Percentiles rank a stretch among this genome's conserved stretches.
phyloP scores from a whole-genome alignment of 2,329 filamentous ascomycete genomes.

The Aspergillus clavatus region DNA sequence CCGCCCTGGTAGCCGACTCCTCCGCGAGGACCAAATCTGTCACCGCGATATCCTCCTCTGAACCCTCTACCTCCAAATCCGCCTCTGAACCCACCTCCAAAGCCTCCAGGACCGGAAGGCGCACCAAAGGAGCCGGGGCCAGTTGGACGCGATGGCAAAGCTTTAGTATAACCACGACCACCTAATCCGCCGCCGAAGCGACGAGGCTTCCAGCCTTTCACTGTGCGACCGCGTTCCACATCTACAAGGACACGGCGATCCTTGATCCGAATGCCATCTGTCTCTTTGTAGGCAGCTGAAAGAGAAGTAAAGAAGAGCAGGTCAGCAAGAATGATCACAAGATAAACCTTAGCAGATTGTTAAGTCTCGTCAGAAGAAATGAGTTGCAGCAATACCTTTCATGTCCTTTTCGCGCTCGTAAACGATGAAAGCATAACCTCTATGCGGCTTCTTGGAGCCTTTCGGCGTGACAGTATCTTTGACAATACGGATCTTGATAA shows the following conservation, averaged over 20 bases:
- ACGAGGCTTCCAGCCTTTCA: constrained; percentile 87
- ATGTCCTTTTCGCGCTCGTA: constrained; percentile 97
- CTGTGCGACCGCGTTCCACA: constrained; percentile 90
- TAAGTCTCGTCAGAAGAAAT: constrained; percentile 7
- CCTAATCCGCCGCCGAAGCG: constrained; percentile 89
- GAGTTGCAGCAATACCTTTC: constrained; percentile 67
- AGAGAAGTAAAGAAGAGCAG: constrained; percentile 33
- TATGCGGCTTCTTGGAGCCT: constrained; percentile 75
- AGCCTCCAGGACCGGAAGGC: constrained; percentile 54
- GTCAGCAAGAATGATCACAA: constrained; percentile 32
- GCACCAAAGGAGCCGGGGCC: constrained; percentile 57
- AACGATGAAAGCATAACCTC: constrained; percentile 93
- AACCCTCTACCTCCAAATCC: constrained; percentile 51
- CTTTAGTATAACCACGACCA: constrained; percentile 87
- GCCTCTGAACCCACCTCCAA: constrained; percentile 52
- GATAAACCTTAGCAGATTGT: not conserved
- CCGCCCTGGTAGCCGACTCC: constrained; percentile 57
- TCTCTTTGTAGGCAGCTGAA: constrained; percentile 85
- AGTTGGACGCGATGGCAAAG: constrained; percentile 64
- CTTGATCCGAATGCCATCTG: constrained; percentile 86
- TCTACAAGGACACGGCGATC: constrained; percentile 90
- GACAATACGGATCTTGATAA: constrained; percentile 73
- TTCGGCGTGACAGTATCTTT: constrained; percentile 63
- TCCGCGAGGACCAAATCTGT: constrained; percentile 47
- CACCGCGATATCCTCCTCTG: constrained; percentile 48